Base-by-base conservation (phyloP, 371 early-diverging fungal species). In the Mucor lusitanicus region DNA sequence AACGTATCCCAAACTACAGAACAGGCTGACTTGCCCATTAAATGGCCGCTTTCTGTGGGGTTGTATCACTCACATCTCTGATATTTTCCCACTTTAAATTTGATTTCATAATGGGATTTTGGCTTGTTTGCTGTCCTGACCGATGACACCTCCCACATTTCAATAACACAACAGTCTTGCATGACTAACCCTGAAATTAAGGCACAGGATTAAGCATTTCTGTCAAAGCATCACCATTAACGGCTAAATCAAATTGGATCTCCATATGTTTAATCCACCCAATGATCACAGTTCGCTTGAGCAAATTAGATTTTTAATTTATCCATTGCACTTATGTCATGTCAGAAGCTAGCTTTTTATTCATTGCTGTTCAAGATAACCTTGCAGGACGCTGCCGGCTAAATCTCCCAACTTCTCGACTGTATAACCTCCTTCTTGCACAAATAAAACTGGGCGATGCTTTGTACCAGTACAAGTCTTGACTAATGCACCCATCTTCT, bases 341-440 rank as follows among this genome's bases (percentile, higher is more conserved):
- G 17, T 7, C 44, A n/a, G 17, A 44, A 7, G 44, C 44, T 30
- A n/a, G 17, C 3, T 19, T n/a, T 19, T 19, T 50, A 25, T 19
- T 19, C 30, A 37, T 55, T 55, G 28, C n/a, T 32, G 55, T 42
- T 68, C 69, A 8, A 69, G 19, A 59, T 72, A 89, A 9, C 91
- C 91, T 40, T 76, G 59, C 23, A 91, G 72, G 9, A 91, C 83
- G 48, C 83, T 80, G 6, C 78, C 79, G 0, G 88, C 89, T 59
- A 89, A 83, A n/a, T 72, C 53, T 3, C 90, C 90, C 40, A 91
- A 63, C 35, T 76, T 81, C 27, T 83, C 84, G 3, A 90, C 63
- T 27, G 82, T 85, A 61, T 90, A 90, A 11, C 91, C 92, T 12
- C 92, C 92, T 70, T 92, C 91, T 78, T 90, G 89, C 1, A 92